A percentile compares a stretch with the other conserved stretches of the same genome.
phyloP scores from a whole-genome alignment of 495 filamentous ascomycete genomes.

The Barbatosphaeria neglecta region DNA sequence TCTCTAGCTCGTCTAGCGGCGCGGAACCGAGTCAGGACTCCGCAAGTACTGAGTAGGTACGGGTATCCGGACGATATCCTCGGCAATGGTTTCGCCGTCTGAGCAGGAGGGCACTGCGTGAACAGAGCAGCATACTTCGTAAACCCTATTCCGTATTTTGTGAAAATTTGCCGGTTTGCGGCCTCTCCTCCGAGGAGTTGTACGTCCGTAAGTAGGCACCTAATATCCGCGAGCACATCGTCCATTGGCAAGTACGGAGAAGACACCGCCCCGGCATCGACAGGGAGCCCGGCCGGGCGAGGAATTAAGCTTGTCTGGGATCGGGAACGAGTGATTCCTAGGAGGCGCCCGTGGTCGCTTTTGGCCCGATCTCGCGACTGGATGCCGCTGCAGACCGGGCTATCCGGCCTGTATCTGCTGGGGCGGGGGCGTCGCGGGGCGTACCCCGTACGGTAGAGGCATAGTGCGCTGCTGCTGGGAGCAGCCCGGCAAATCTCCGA shows the following conservation, averaged over 20 bases:
- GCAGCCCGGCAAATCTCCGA: slow-evolving; percentile 15
- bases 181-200: no score
- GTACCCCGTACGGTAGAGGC: not conserved
- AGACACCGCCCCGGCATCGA: not conserved
- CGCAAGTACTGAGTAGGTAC: no score
- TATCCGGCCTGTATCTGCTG: slow-evolving; percentile 6
- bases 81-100: not conserved
- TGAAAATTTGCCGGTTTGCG: no score
- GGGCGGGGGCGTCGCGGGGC: no score
- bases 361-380: slow-evolving; percentile 14
- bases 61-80: not conserved
- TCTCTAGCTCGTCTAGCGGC: not conserved
- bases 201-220: no score
- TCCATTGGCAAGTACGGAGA: no score
- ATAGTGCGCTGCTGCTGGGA: no score
- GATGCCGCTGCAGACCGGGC: slow-evolving; percentile 12
- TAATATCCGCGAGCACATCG: no score
- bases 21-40: not conserved
- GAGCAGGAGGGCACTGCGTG: no score
- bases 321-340: slow-evolving; percentile 3
- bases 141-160: no score
- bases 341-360: slow-evolving; percentile 6
- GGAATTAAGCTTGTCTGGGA: not conserved
- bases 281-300: not conserved
- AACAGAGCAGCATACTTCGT: no score